A percentile compares a stretch with the other conserved stretches of the same genome.
Conservation (phyloP, 2,329 filamentous ascomycete species). For the Ceratocystis diversiconidia region DNA sequence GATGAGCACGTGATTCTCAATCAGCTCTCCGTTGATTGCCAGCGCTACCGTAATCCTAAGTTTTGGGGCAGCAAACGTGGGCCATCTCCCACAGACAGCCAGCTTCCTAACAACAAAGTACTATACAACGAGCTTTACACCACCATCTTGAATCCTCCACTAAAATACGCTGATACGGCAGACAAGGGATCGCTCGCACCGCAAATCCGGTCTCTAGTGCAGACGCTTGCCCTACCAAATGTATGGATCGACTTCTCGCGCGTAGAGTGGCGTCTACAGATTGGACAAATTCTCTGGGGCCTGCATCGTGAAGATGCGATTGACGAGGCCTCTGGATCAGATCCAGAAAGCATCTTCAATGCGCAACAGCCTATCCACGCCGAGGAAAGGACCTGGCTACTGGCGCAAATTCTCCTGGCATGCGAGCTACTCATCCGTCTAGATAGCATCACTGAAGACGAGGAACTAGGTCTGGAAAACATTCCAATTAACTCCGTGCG, state of each 20-base stretch:
- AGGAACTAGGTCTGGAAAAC: constrained; percentile 38
- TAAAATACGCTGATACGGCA: constrained; percentile 39
- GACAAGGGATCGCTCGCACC: constrained; percentile 51
- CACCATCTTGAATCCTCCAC: constrained; percentile 43
- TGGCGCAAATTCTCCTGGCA: constrained; percentile 50
- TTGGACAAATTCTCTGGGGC: constrained; percentile 60
- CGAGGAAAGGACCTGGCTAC: constrained; percentile 52
- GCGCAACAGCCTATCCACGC: constrained; percentile 26
- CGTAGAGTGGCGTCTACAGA: constrained; percentile 59
- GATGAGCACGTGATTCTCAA: constrained; percentile 45
- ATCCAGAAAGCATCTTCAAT: constrained; percentile 38
- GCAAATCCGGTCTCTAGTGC: constrained; percentile 55
- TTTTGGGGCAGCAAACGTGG: constrained; percentile 35
- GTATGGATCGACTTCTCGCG: constrained; percentile 63
- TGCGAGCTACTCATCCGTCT: constrained; percentile 52
- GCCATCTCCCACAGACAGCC: not conserved
- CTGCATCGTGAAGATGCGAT: constrained; percentile 36
- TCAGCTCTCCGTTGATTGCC: constrained; percentile 41
- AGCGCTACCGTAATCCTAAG: constrained; percentile 39
- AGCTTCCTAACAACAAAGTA: constrained; percentile 25
- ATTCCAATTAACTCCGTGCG: constrained; percentile 43
- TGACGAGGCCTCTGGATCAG: constrained; percentile 24
- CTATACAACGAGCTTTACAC: constrained; percentile 50
- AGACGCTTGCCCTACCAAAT: constrained; percentile 48
- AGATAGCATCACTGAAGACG: constrained; percentile 47